Conservation (phyloP, 2,329 filamentous ascomycete genomes). For the Niveomyces coronatus region DNA sequence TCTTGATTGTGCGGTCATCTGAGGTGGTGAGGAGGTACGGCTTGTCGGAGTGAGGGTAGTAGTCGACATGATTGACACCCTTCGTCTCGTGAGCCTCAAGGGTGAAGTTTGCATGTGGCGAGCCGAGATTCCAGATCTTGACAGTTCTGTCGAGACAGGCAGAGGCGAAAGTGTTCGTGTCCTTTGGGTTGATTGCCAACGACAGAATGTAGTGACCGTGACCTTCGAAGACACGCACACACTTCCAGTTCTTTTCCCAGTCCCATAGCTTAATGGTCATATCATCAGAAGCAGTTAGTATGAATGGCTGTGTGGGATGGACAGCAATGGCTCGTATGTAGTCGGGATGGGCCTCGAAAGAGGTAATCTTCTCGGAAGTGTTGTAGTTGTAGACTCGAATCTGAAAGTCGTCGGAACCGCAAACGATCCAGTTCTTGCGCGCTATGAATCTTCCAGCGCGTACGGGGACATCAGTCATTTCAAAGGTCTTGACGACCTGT, state of each 20-base stretch:
- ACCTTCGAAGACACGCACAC: conserved; percentile 91
- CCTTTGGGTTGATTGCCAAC: conserved; percentile 93
- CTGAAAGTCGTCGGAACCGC: conserved; percentile 87
- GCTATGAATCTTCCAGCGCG: conserved; percentile 93
- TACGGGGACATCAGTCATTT: conserved; percentile 95
- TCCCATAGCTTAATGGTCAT: conserved; percentile 99
- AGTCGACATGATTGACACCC: conserved; percentile 97
- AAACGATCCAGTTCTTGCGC: conserved; percentile 98
- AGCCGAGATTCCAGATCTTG: conserved; percentile 95
- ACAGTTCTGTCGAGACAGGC: conserved; percentile 94
- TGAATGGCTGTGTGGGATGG: conserved; percentile 90
- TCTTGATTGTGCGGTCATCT: conserved; percentile 91
- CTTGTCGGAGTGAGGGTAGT: conserved; percentile 63
- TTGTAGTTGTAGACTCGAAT: conserved; percentile 96
- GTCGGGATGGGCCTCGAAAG: conserved; percentile 94
- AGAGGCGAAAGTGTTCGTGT: conserved; percentile 83
- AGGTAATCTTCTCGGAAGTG: conserved; percentile 95
- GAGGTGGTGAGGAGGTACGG: conserved; percentile 92
- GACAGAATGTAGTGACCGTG: conserved; percentile 97
- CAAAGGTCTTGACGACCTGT: conserved; percentile 96
- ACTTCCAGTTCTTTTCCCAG: conserved; percentile 98
- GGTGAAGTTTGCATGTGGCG: conserved; percentile 89
- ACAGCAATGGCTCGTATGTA: conserved; percentile 96
- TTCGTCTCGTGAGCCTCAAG: conserved; percentile 95
- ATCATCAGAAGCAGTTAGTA: conserved; percentile 92